Evolutionary conservation across 2,329 filamentous ascomycete species (phyloP).

Genomic region (Fusarium compactum): DNA sequence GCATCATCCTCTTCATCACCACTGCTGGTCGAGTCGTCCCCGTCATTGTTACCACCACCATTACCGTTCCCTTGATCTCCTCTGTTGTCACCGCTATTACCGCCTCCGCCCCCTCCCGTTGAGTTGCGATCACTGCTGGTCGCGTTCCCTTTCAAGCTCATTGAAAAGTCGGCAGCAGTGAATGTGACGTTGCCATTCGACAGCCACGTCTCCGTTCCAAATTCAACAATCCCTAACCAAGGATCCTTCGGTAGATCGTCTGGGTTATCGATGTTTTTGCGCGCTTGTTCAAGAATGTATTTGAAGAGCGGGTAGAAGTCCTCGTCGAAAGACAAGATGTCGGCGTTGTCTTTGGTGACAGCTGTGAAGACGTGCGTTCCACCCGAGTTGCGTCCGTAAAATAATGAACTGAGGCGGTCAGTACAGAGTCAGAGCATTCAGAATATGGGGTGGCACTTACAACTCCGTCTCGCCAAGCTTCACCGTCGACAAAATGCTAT

Average conservation of each 20-base stretch:
- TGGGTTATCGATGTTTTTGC: constrained; percentile 16
- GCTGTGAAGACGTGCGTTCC: constrained; percentile 45
- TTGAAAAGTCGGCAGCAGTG: constrained; percentile 43
- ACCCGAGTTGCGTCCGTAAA: constrained; percentile 41
- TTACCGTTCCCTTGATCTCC: background rate
- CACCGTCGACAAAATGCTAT: constrained; percentile 40
- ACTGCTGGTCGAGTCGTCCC: background rate
- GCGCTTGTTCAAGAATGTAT: constrained; percentile 41
- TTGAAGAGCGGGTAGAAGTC: constrained; percentile 45
- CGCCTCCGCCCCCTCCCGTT: background rate
- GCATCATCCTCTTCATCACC: constrained; percentile 35
- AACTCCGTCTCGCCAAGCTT: constrained; percentile 41
- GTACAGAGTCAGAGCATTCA: accelerated
- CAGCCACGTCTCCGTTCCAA: constrained; percentile 45
- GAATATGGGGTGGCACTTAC: constrained; percentile 11
- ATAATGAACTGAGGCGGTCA: constrained; percentile 34
- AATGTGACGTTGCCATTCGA: constrained; percentile 44
- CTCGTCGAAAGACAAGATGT: constrained; percentile 39
- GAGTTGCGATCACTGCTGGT: background rate
- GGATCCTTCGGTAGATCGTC: constrained; percentile 41
- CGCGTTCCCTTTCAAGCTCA: constrained; percentile 29
- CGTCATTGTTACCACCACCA: background rate
- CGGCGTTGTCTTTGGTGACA: constrained; percentile 30
- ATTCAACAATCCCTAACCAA: constrained; percentile 40
- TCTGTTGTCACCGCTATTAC: background rate